Evolutionary conservation across 1,139 yeast species (phyloP), one percentile per base, ranked within the genome.

Genomic region (Pichia sp.): DNA sequence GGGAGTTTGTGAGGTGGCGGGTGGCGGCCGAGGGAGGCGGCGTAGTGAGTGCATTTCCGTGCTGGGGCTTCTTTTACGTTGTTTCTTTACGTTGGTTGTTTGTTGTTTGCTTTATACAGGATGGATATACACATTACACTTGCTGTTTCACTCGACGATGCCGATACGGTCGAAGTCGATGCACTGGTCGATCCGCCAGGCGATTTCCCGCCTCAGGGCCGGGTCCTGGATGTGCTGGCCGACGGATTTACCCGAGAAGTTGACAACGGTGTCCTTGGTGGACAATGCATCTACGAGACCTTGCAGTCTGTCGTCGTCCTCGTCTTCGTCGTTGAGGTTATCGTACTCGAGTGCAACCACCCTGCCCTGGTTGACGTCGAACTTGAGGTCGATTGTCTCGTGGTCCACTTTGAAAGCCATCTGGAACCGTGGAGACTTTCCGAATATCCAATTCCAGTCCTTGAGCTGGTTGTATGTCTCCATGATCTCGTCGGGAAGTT

Each of bases 381-480:
- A 50, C 14, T 35, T 50, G 2, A 60, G 38, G 2, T 48, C 35
- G 4, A 55, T 18, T 5, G 44, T 46, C 4, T 39, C 48, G 18
- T 40, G 44, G 8, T 49, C 51, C 8, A 57, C 36, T 1, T 28
- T 18, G n/a, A 61, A 32, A 14, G 28, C 33, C 14, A 57, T 47
- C 30, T 57, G 53, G 38, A 63, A 63, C 37, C 53, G 56, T 14
- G 96, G 96, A 0, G 95, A 83, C 34, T 75, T 73, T 0, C 90
- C 95, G 62, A 66, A 86, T 34, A 68, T 73, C 94, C 95, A 88
- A 1, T 73, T 69, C 93, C 94, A 85, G 12, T 70, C 62, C 49
- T 67, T 63, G 35, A 85, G 67, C 36, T 74, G 73, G 0, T 65
- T 59, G 3, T 77, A 76, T 1, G 71, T 71, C 1, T 71, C 63